phyloP scores from a whole-genome alignment of 2,329 filamentous ascomycete species.

The Cladosporium sp. region DNA sequence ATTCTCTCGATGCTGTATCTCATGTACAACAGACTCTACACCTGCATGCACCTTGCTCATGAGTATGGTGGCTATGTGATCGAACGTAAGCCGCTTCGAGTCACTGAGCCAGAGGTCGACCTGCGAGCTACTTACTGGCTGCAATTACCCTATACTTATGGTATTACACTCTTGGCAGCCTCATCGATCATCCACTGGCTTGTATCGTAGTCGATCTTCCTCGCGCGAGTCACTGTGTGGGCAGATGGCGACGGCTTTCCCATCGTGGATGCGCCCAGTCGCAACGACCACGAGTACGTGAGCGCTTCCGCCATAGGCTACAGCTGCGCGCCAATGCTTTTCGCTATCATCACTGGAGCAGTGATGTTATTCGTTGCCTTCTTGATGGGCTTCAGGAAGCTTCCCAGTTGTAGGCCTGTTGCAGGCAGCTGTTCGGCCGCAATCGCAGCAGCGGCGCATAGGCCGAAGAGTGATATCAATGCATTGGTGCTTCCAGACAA shows the following conservation, averaged over 20 bases:
- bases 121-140: constrained; percentile 42
- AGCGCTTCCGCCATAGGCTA: not conserved
- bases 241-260: not conserved
- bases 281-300: not conserved
- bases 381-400: not conserved
- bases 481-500: not conserved
- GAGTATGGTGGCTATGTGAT: constrained; percentile 45
- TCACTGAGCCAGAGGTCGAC: constrained; percentile 32
- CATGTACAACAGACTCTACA: constrained; percentile 43
- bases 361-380: not conserved
- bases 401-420: not conserved
- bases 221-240: constrained; percentile 29
- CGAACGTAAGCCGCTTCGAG: constrained; percentile 33
- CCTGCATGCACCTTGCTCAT: constrained; percentile 41
- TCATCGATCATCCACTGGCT: constrained; percentile 41
- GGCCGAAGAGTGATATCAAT: not conserved
- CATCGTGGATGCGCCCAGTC: not conserved
- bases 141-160: constrained; percentile 36
- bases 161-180: constrained; percentile 32
- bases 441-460: not conserved
- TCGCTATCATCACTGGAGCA: not conserved
- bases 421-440: not conserved
- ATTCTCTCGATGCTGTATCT: constrained; percentile 46
- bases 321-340: not conserved
- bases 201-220: constrained; percentile 42